phyloP scores from a whole-genome alignment of 768 basidiomycete genomes.

The Boletus rubescentipes region DNA sequence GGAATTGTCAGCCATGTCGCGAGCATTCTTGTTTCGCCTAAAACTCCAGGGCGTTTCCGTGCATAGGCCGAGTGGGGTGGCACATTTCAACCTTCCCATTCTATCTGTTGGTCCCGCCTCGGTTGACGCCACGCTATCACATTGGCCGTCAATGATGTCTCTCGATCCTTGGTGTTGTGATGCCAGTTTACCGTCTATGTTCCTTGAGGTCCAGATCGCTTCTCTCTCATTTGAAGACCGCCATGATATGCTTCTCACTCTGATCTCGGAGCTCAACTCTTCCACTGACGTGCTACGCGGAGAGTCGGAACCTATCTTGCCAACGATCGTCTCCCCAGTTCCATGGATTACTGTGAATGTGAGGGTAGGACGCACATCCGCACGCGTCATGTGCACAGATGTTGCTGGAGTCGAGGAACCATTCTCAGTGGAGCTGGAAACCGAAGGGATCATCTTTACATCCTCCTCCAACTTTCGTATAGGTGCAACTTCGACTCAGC shows the following conservation, averaged over 20 bases:
- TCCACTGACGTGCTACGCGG: slow-evolving; percentile 9
- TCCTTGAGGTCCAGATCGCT: slow-evolving; percentile 44
- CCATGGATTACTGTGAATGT: slow-evolving; percentile 52
- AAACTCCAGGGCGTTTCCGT: slow-evolving; percentile 44
- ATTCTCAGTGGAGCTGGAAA: slow-evolving; percentile 55
- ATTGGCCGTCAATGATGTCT: slow-evolving; percentile 61
- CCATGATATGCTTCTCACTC: slow-evolving; percentile 48
- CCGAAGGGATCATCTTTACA: slow-evolving; percentile 49
- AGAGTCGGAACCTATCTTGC: slow-evolving; percentile 18
- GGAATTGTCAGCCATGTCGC: slow-evolving; percentile 37
- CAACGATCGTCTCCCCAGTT: slow-evolving; percentile 37
- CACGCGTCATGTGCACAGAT: slow-evolving; percentile 50
- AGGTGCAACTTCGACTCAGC: slow-evolving; percentile 18
- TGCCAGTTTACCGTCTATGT: slow-evolving; percentile 57
- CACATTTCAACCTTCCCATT: slow-evolving; percentile 25
- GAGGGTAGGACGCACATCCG: slow-evolving; percentile 49
- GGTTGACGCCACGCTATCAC: slow-evolving; percentile 42
- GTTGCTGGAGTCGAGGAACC: slow-evolving; percentile 39
- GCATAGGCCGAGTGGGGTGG: slow-evolving; percentile 41
- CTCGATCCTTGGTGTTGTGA: slow-evolving; percentile 38
- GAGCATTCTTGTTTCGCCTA: slow-evolving; percentile 48
- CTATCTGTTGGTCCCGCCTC: slow-evolving; percentile 36
- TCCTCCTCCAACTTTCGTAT: slow-evolving; percentile 43
- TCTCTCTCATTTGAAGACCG: slow-evolving; percentile 52
- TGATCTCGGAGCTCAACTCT: slow-evolving; percentile 28